Evolutionary conservation across 352 stramenopile genomes (phyloP).

Genomic region (Phytopythium chamaehyphon): DNA sequence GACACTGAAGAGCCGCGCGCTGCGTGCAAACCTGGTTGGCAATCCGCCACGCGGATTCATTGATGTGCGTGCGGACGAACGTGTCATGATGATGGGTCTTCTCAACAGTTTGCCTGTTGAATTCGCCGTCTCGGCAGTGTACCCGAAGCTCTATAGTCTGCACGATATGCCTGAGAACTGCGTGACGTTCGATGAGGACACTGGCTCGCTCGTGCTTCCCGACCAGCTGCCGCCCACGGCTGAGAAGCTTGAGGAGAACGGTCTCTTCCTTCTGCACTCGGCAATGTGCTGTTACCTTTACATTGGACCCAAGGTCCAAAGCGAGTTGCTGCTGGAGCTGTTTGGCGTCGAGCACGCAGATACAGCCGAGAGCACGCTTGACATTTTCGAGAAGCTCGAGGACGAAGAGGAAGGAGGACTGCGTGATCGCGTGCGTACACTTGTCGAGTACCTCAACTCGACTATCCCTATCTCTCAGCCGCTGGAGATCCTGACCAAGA

Average conservation of each 20-base stretch:
- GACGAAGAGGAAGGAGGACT: conserved; percentile 51
- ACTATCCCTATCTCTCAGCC: conserved; percentile 81
- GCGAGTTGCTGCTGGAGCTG: conserved; percentile 75
- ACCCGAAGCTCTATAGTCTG: conserved; percentile 86
- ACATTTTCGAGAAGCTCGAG: conserved; percentile 65
- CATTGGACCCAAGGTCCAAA: conserved; percentile 65
- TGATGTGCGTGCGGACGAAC: conserved; percentile 82
- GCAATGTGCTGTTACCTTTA: conserved; percentile 88
- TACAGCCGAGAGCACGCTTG: conserved; percentile 62
- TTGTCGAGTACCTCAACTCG: conserved; percentile 79
- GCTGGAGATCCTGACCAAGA: conserved; percentile 83
- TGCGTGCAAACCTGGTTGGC: conserved; percentile 78
- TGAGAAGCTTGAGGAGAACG: conserved; percentile 82
- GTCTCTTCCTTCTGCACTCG: conserved; percentile 86
- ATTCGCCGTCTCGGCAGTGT: conserved; percentile 83
- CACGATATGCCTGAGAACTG: conserved; percentile 83
- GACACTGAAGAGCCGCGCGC: conserved; percentile 83
- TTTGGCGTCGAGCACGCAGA: conserved; percentile 82
- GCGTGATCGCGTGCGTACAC: conserved; percentile 56
- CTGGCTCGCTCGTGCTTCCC: conserved; percentile 73
- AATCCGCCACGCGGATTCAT: conserved; percentile 80
- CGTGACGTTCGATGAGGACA: conserved; percentile 72
- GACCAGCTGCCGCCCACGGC: conserved; percentile 73
- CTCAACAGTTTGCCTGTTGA: conserved; percentile 78
- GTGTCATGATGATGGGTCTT: conserved; percentile 82